Conservation (phyloP, 768 basidiomycete species). For the Amanita thiersii region DNA sequence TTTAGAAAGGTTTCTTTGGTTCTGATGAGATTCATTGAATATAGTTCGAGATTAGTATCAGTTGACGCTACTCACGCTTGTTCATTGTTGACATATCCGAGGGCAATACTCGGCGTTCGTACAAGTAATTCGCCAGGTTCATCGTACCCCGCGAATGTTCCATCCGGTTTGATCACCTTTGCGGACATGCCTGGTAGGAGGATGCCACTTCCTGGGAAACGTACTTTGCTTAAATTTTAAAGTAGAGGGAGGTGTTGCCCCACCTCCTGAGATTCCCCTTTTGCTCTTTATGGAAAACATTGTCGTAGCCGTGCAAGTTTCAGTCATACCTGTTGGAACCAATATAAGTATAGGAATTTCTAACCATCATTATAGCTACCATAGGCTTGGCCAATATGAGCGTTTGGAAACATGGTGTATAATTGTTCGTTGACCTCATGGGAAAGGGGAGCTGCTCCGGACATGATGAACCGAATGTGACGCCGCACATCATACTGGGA, state of each 20-base stretch:
- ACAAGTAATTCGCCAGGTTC: slow-evolving; percentile 57
- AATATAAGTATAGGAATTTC: neutral
- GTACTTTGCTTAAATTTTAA: neutral
- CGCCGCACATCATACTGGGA: slow-evolving; percentile 39
- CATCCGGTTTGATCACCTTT: slow-evolving; percentile 50
- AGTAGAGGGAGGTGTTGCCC: slow-evolving; percentile 6
- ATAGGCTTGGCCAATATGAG: slow-evolving; percentile 51
- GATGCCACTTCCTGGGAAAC: slow-evolving; percentile 39
- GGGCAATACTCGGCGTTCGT: slow-evolving; percentile 43
- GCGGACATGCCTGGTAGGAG: slow-evolving; percentile 48
- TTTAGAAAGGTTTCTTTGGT: slow-evolving; percentile 63
- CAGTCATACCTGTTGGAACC: slow-evolving; percentile 53
- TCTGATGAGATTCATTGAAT: no score
- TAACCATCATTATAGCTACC: slow-evolving; percentile 21
- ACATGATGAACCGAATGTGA: slow-evolving; percentile 39
- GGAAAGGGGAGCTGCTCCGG: slow-evolving; percentile 52
- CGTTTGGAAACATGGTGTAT: slow-evolving; percentile 40
- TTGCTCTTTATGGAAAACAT: slow-evolving; percentile 41
- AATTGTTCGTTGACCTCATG: slow-evolving; percentile 43
- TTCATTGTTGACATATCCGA: slow-evolving; percentile 50
- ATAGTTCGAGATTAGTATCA: no score
- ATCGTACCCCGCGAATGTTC: slow-evolving; percentile 41
- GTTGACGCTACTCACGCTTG: slow-evolving; percentile 62
- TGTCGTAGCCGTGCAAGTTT: slow-evolving; percentile 44
- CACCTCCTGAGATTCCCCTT: slow-evolving; percentile 46